Conservation (phyloP, 2,329 filamentous ascomycete species). For the Aspergillus flavus region DNA sequence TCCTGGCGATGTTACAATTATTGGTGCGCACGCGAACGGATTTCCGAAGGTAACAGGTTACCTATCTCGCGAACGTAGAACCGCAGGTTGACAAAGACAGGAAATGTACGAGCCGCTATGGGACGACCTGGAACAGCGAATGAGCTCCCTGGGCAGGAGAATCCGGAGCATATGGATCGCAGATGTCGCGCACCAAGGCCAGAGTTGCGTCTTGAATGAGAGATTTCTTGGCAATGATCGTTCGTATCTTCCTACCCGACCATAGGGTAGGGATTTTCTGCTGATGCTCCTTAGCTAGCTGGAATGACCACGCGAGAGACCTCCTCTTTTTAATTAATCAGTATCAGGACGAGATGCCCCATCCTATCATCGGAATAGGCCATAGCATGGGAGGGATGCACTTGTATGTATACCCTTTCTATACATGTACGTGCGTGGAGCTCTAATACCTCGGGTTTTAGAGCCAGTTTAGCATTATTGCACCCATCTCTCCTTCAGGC, state of each 20-base stretch:
- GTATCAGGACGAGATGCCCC: conserved; percentile 67
- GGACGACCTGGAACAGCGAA: conserved; percentile 68
- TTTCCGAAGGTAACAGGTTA: conserved; percentile 70
- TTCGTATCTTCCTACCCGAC: conserved; percentile 41
- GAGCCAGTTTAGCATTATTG: neutral
- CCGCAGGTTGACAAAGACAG: conserved; percentile 42
- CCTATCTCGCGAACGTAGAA: conserved; percentile 11
- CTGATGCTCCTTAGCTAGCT: conserved; percentile 58
- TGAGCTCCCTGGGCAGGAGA: conserved; percentile 58
- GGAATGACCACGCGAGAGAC: conserved; percentile 79
- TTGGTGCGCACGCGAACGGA: conserved; percentile 80
- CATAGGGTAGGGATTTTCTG: neutral
- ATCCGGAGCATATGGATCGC: conserved; percentile 81
- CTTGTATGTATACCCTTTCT: conserved; percentile 41
- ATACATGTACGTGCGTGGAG: neutral
- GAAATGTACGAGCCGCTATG: conserved; percentile 86
- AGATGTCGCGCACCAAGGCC: conserved; percentile 75
- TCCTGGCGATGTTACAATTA: conserved; percentile 74
- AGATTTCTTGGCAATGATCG: conserved; percentile 75
- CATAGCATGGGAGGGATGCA: conserved; percentile 80
- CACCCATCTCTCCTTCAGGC: conserved; percentile 6
- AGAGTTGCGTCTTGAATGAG: conserved; percentile 73
- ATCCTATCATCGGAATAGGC: conserved; percentile 76
- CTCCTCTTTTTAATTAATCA: conserved; percentile 78
- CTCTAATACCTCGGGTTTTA: neutral